phyloP scores from a whole-genome alignment of 495 filamentous ascomycete species.

The Cercophora sp. region DNA sequence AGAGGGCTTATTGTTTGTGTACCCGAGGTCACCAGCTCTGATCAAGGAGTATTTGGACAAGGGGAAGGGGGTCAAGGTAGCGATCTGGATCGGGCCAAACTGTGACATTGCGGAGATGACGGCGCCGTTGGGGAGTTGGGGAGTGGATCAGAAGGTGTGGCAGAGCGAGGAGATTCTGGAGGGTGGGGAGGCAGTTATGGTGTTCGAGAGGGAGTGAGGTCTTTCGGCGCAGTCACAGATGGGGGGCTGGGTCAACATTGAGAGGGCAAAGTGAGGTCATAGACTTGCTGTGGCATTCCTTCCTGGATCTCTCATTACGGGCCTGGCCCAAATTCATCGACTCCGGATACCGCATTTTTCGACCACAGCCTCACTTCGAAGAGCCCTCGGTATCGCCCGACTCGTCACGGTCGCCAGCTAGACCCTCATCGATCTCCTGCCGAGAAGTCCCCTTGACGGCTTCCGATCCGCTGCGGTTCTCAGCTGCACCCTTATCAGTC shows the following conservation, averaged over 20 bases:
- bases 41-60: conserved; percentile 15
- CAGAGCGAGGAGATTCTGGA: conserved; percentile 10
- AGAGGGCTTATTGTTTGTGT: conserved; percentile 22
- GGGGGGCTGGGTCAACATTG: neutral
- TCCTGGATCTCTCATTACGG: too few relatives aligned
- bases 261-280: neutral
- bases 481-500: too few relatives aligned
- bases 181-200: conserved; percentile 18
- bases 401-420: too few relatives aligned
- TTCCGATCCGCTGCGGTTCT: too few relatives aligned
- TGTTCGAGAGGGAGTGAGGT: too few relatives aligned
- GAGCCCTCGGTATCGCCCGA: too few relatives aligned
- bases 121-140: conserved; percentile 9
- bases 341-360: too few relatives aligned
- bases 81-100: conserved; percentile 25
- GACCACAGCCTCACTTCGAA: too few relatives aligned
- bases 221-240: conserved; percentile 7
- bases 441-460: too few relatives aligned
- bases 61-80: conserved; percentile 9
- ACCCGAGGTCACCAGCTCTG: conserved; percentile 17
- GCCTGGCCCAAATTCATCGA: too few relatives aligned
- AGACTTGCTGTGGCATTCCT: neutral
- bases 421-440: too few relatives aligned
- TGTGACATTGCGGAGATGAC: conserved; percentile 21
- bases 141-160: conserved; percentile 5